These are phyloP conservation scores for Starmera pachycereana DNA, from an alignment of 805 yeast genomes.

Conservation along the genomic window DNA sequence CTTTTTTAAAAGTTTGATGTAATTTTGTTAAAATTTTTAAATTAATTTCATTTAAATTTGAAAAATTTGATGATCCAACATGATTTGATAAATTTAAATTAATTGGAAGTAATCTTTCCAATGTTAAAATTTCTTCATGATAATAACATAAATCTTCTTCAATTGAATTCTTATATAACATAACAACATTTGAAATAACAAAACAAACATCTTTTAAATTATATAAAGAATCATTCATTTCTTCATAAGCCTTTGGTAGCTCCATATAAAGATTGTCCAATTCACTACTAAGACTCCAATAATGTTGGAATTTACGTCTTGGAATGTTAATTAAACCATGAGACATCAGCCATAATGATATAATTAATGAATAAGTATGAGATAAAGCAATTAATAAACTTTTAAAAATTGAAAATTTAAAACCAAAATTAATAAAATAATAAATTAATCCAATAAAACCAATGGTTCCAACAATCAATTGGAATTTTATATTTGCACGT, in stretches of 20 bases:
- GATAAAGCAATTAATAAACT: conserved; percentile 64
- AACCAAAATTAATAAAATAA: conserved; percentile 43
- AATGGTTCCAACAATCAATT: conserved; percentile 40
- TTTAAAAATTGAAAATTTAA: conserved; percentile 45
- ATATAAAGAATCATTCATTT: conserved; percentile 51
- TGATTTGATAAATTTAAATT: conserved; percentile 15
- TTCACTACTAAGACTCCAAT: conserved; percentile 21
- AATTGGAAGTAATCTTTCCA: conserved; percentile 7
- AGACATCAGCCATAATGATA: conserved; percentile 79
- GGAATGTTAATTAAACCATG: conserved; percentile 71
- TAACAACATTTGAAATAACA: conserved; percentile 26
- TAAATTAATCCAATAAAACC: conserved; percentile 50
- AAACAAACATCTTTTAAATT: conserved; percentile 54
- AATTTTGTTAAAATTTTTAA: conserved; percentile 38
- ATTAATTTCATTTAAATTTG: conserved; percentile 17
- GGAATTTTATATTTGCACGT: conserved; percentile 47
- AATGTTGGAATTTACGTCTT: conserved; percentile 30
- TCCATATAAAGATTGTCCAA: conserved; percentile 34
- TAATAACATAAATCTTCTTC: conserved; percentile 4
- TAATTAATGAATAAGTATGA: conserved; percentile 62
- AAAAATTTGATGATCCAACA: conserved; percentile 15
- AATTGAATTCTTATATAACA: conserved; percentile 28
- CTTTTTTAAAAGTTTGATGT: conserved; percentile 39
- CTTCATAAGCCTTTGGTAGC: conserved; percentile 49
- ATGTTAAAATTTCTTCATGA: conserved; percentile 1